Conservation (phyloP, 2,329 filamentous ascomycete genomes). For the Sodiomyces alkalinus region DNA sequence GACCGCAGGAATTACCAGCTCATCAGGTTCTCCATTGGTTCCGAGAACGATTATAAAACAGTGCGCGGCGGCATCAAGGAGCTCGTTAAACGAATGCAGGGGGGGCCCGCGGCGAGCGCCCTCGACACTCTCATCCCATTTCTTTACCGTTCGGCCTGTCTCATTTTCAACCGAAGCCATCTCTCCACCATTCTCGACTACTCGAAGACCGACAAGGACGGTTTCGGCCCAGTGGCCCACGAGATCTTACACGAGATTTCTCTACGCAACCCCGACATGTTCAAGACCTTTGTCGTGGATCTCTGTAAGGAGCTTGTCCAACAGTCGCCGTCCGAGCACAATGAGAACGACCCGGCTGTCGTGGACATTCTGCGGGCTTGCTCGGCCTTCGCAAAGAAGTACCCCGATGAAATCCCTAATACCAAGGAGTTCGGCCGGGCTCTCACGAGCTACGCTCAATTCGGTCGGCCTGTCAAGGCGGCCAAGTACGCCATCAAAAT, state of each 20-base stretch:
- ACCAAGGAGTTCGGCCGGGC: conserved; percentile 71
- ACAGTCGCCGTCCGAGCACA: conserved; percentile 56
- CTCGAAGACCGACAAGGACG: conserved; percentile 69
- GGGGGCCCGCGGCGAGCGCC: conserved; percentile 45
- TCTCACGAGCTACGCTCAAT: conserved; percentile 68
- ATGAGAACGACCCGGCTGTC: conserved; percentile 54
- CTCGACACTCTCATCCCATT: conserved; percentile 71
- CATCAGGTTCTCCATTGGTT: conserved; percentile 69
- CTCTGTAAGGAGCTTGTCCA: conserved; percentile 76
- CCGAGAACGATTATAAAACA: conserved; percentile 82
- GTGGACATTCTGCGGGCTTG: conserved; percentile 90
- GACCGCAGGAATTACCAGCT: conserved; percentile 84
- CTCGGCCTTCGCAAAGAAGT: conserved; percentile 76
- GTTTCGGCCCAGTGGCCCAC: conserved; percentile 65
- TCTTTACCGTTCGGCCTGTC: conserved; percentile 66
- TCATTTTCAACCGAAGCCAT: conserved; percentile 91
- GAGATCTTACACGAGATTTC: conserved; percentile 89
- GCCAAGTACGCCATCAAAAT: conserved; percentile 93
- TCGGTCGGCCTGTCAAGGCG: conserved; percentile 65
- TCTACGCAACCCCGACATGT: conserved; percentile 71
- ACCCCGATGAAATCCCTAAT: conserved; percentile 67
- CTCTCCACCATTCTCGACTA: conserved; percentile 80
- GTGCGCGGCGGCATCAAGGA: conserved; percentile 85
- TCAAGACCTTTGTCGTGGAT: conserved; percentile 84
- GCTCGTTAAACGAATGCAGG: conserved; percentile 65